Evolutionary conservation across 495 filamentous ascomycete genomes (phyloP), one percentile per base, ranked within the genome.

Genomic region (Daldinia grandis): DNA sequence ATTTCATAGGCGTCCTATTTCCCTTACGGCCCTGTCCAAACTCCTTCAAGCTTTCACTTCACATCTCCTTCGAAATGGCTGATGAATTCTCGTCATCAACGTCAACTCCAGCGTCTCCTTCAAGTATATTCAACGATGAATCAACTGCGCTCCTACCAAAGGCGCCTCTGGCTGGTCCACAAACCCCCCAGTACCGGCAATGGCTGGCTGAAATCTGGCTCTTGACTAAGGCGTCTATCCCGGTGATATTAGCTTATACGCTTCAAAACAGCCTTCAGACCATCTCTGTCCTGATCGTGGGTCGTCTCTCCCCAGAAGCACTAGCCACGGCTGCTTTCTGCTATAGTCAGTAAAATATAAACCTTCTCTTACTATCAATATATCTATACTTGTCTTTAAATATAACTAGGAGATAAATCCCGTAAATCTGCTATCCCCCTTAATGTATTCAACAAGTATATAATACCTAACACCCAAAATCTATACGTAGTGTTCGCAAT

Each of bases 241-340:
- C 94, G 0, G 92, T 97, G 3, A 95, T 97, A 72, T 78, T 97
- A 3, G 93, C 93, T 57, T 97, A 97, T 77, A 89, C 91, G 0
- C 85, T 97, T 5, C 94, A 97, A 75, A 97, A 94, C 77, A 94
- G 91, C 15, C 83, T 97, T 0, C 94, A 97, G 77, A 97, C 94
- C 0, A 76, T 91, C 19, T 95, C 93, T 0, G 91, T 97, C 5
- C 79, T 97, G 31, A 90, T 97, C 15, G 92, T 76, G 24, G 94
- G 94, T 21, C 88, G 93, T 9, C 82, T 92, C 8, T 93, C 90
- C 1, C 92, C 94, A 0, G 89, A 95, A 76, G 88, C 93, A 19
- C 82, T 98, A 8, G 91, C 94, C 1, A 91, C 91, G 0, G 90
- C 92, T 5, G 93, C 94, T 8, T 97, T 97, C 78, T 91, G 91